Conservation (phyloP, 805 yeast species). For the Candida berthetii region DNA sequence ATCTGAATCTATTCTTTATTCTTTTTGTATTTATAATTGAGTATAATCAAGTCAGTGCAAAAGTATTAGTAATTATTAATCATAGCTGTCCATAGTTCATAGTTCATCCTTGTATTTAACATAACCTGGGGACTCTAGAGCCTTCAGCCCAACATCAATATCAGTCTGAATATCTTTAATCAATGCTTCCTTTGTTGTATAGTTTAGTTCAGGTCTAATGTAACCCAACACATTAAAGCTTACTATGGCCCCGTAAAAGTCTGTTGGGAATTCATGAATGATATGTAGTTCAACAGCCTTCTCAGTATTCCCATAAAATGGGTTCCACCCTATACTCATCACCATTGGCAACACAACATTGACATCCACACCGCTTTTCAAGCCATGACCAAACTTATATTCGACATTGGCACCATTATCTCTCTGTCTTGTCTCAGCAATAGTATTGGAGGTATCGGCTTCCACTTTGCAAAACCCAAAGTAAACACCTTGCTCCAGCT, state of each 20-base stretch:
- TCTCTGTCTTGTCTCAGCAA: constrained; percentile 20
- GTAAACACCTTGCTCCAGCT: constrained; percentile 74
- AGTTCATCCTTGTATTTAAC: constrained; percentile 18
- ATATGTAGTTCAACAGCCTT: constrained; percentile 88
- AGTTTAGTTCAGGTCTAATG: constrained; percentile 85
- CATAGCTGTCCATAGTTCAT: too few species aligned
- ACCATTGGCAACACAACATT: constrained; percentile 73
- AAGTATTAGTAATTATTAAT: too few species aligned
- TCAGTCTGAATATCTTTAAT: constrained; percentile 81
- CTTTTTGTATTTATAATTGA: background rate
- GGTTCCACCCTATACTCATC: constrained; percentile 94
- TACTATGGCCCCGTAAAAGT: constrained; percentile 81
- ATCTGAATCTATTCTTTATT: background rate
- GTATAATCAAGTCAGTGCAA: too few species aligned
- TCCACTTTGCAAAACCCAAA: constrained; percentile 64
- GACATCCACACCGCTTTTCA: constrained; percentile 32
- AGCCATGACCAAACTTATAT: constrained; percentile 54
- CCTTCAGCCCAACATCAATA: constrained; percentile 56
- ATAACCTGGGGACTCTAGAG: constrained; percentile 39
- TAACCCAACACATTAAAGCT: constrained; percentile 75
- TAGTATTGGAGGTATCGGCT: constrained; percentile 6
- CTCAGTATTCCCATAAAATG: constrained; percentile 73
- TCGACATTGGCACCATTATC: constrained; percentile 37
- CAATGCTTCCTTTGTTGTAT: constrained; percentile 77
- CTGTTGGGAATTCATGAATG: constrained; percentile 57